A percentile compares a stretch with the other conserved stretches of the same genome.
phyloP scores from a whole-genome alignment of 495 filamentous ascomycete genomes.

The Chaetomium fimeti region DNA sequence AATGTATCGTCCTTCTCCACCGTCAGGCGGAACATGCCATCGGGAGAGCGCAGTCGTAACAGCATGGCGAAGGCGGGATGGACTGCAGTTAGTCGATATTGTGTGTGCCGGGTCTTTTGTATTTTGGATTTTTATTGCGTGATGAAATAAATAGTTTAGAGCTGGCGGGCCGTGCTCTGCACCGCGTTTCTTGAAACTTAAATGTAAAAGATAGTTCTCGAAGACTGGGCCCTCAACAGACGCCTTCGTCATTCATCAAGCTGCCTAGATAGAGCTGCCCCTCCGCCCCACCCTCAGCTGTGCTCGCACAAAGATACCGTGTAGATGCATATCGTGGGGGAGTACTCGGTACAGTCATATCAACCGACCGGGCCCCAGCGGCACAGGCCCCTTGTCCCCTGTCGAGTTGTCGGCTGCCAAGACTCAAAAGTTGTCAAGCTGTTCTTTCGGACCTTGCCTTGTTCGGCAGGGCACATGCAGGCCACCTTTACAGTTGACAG shows the following conservation, averaged over 20 bases:
- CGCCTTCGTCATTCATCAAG: conserved; percentile 30
- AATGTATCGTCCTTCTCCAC: conserved; percentile 59
- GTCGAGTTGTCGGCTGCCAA: conserved; percentile 16
- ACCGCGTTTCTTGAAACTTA: too few relatives aligned
- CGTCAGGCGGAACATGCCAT: conserved; percentile 67
- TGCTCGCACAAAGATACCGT: not conserved
- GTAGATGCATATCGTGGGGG: conserved; percentile 18
- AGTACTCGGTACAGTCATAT: conserved; percentile 4
- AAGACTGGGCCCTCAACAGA: too few relatives aligned
- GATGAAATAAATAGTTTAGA: not conserved
- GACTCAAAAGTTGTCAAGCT: conserved; percentile 39
- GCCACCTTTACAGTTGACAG: conserved; percentile 13
- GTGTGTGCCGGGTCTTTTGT: not conserved
- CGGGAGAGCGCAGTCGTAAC: conserved; percentile 63
- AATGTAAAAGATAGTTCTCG: too few relatives aligned
- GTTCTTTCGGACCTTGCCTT: conserved; percentile 35
- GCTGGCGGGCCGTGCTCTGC: not conserved
- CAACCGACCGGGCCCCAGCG: not conserved
- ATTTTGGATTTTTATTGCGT: not conserved
- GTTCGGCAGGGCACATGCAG: conserved; percentile 13
- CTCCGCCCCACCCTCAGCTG: conserved; percentile 14
- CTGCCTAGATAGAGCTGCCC: conserved; percentile 29
- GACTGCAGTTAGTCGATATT: not conserved
- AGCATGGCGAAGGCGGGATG: conserved; percentile 51
- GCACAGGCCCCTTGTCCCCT: not conserved